Evolutionary conservation across 768 basidiomycete species (phyloP).

Genomic region (Tricholoma matsutake): DNA sequence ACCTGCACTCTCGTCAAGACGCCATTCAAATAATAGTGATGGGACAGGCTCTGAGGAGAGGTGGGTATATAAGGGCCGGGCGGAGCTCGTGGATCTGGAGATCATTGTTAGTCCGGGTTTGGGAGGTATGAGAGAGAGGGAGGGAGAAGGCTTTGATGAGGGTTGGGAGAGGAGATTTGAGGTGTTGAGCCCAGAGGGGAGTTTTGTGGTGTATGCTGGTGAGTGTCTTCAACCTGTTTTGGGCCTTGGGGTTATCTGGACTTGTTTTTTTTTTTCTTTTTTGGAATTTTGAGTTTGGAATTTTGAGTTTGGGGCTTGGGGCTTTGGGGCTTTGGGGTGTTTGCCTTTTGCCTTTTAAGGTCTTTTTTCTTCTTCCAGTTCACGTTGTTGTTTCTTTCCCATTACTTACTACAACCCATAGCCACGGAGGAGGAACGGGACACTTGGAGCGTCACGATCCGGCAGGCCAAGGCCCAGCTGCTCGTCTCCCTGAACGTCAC

Average conservation of each 20-base stretch:
- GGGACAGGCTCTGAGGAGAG: conserved; percentile 45
- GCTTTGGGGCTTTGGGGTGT: background rate
- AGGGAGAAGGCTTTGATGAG: conserved; percentile 23
- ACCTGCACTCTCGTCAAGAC: conserved; percentile 22
- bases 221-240: conserved; percentile 15
- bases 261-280: background rate
- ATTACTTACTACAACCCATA: conserved; percentile 20
- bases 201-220: conserved; percentile 75
- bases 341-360: background rate
- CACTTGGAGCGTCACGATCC: conserved; percentile 65
- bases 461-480: conserved; percentile 67
- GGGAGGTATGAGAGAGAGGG: background rate
- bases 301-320: too few species aligned
- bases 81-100: conserved; percentile 71
- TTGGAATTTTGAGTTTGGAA: background rate
- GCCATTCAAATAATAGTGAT: conserved; percentile 37
- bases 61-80: conserved; percentile 71
- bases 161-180: conserved; percentile 64
- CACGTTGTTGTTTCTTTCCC: background rate
- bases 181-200: conserved; percentile 71
- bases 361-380: background rate
- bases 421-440: conserved; percentile 55
- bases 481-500: conserved; percentile 68
- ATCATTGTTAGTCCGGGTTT: conserved; percentile 54
- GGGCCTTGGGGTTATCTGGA: background rate